Conservation (phyloP, 2,329 filamentous ascomycete genomes). For the Cordyceps militaris region DNA sequence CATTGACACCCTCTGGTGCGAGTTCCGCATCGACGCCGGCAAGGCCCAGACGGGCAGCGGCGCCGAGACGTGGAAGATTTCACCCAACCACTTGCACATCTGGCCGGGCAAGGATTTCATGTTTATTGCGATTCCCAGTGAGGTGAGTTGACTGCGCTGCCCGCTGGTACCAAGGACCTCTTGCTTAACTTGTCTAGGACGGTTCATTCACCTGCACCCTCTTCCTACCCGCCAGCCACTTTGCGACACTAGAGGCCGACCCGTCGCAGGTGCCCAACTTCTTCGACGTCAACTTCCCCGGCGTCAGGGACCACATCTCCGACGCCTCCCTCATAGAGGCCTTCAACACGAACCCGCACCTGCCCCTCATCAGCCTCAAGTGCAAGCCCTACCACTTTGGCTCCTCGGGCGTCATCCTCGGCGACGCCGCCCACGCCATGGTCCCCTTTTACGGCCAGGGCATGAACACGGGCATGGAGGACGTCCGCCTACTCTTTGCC, state of each 20-base stretch:
- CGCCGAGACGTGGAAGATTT: conserved; percentile 61
- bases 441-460: conserved; percentile 98
- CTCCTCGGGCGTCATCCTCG: conserved; percentile 73
- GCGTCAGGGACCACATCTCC: conserved; percentile 67
- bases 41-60: conserved; percentile 20
- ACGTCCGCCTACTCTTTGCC: conserved; percentile 81
- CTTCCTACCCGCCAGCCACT: conserved; percentile 71
- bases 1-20: conserved; percentile 95
- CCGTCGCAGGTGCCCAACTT: conserved; percentile 57
- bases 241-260: conserved; percentile 57
- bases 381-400: conserved; percentile 80
- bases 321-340: conserved; percentile 62
- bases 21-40: conserved; percentile 70
- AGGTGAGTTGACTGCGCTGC: conserved; percentile 32
- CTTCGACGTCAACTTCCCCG: conserved; percentile 81
- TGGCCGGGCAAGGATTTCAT: conserved; percentile 93
- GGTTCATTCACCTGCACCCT: conserved; percentile 93
- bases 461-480: conserved; percentile 94
- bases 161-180: neutral
- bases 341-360: conserved; percentile 76
- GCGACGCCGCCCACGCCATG: conserved; percentile 95
- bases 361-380: conserved; percentile 90
- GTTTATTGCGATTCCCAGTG: conserved; percentile 92
- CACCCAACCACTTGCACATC: conserved; percentile 90
- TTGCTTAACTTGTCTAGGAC: conserved; percentile 46